Percentiles rank a stretch among this genome's conserved stretches.
phyloP scores from a whole-genome alignment of 345 rosid genomes.

The Aquilaria sinensis region DNA sequence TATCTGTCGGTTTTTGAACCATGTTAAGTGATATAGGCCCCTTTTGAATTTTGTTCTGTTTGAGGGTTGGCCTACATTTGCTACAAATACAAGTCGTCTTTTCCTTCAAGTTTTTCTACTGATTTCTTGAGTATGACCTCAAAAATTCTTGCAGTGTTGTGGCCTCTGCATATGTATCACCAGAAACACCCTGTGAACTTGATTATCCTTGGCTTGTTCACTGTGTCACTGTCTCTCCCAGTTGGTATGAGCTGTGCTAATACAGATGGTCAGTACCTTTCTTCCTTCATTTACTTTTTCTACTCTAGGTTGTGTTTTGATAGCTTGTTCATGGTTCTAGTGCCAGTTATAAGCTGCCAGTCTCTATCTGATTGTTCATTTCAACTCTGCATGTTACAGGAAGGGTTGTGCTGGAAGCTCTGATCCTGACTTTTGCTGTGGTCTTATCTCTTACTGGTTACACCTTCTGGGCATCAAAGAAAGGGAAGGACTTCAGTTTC shows the following conservation, averaged over 20 bases:
- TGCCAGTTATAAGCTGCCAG: neutral
- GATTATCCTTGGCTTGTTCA: constrained; percentile 79
- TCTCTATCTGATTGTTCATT: neutral
- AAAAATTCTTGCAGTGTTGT: constrained; percentile 54
- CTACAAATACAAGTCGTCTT: neutral
- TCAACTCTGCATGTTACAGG: constrained; percentile 39
- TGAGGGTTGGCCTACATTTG: neutral
- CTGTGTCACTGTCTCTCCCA: constrained; percentile 70
- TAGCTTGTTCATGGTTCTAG: neutral
- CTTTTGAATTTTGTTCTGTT: neutral
- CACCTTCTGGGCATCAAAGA: constrained; percentile 98
- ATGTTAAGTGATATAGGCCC: no score
- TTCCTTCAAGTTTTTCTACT: neutral
- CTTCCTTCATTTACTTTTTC: neutral
- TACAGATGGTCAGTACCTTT: constrained; percentile 55
- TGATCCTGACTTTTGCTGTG: constrained; percentile 79
- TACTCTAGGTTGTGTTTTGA: neutral
- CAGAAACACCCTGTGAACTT: constrained; percentile 92
- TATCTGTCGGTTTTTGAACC: neutral
- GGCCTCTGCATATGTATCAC: constrained; percentile 89
- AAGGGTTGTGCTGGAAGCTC: constrained; percentile 87
- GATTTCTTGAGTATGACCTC: neutral
- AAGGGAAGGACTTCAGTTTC: constrained; percentile 88
- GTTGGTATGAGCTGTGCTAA: constrained; percentile 90
- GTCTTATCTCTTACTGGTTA: constrained; percentile 77